Conservation (phyloP, 768 basidiomycete genomes). For the Auriscalpium orientale region DNA sequence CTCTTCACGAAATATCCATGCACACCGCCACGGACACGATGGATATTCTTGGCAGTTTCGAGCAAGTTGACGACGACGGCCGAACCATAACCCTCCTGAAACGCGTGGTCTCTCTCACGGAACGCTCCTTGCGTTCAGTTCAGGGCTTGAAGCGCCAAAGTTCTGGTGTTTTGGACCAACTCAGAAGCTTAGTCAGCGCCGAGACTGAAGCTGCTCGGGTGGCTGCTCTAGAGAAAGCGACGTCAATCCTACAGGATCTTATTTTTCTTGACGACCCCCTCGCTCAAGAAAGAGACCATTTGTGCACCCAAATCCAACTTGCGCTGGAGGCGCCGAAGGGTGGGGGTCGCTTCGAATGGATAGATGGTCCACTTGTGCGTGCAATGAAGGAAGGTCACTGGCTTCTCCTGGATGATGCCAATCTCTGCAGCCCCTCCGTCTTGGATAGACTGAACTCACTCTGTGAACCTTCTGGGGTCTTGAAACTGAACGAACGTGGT, state of each 20-base stretch:
- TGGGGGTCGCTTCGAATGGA: constrained; percentile 79
- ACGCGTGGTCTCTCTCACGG: constrained; percentile 31
- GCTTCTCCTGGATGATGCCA: constrained; percentile 88
- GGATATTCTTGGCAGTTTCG: constrained; percentile 93
- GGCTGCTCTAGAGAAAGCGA: neutral
- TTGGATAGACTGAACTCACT: constrained; percentile 95
- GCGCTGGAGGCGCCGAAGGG: constrained; percentile 22
- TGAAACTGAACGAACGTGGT: constrained; percentile 88
- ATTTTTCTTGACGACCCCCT: constrained; percentile 5
- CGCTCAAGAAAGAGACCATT: constrained; percentile 1
- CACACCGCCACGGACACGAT: constrained; percentile 87
- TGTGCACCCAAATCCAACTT: neutral
- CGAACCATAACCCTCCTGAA: constrained; percentile 31
- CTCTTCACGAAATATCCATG: constrained; percentile 65
- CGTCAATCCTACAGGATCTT: constrained; percentile 23
- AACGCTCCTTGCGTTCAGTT: constrained; percentile 30
- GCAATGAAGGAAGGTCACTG: constrained; percentile 86
- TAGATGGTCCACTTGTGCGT: constrained; percentile 83
- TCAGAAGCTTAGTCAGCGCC: neutral
- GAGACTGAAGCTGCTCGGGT: neutral
- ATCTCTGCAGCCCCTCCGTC: constrained; percentile 91
- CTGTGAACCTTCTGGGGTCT: constrained; percentile 76
- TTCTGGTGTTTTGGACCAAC: neutral
- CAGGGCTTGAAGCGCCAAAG: constrained; percentile 12
- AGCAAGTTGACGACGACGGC: constrained; percentile 67